phyloP scores from a whole-genome alignment of 306 rosid genomes.

The Neltuma alba region DNA sequence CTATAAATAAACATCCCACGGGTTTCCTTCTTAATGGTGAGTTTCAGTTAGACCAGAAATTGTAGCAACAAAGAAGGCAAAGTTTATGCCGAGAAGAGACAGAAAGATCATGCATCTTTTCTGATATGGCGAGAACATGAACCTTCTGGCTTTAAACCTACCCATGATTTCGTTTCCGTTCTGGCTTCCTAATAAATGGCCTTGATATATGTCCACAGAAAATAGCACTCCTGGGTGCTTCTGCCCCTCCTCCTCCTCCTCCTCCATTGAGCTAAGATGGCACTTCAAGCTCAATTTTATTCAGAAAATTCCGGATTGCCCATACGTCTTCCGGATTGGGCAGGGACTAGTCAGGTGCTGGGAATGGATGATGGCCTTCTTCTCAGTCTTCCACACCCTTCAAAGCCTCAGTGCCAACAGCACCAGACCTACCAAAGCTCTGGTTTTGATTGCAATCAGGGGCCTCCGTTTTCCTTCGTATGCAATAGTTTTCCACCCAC shows the following conservation, averaged over 20 bases:
- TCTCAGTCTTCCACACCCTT: conserved; percentile 31
- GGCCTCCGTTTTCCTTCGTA: conserved; percentile 19
- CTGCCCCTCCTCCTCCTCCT: not conserved
- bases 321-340: conserved; percentile 38
- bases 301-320: conserved; percentile 39
- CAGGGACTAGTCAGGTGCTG: conserved; percentile 24
- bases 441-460: conserved; percentile 22
- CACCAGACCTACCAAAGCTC: conserved; percentile 18
- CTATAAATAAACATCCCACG: conserved; percentile 45
- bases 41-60: conserved; percentile 49
- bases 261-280: conserved; percentile 38
- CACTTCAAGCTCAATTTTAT: conserved; percentile 45
- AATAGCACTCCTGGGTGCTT: not conserved
- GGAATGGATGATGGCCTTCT: conserved; percentile 32
- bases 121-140: conserved; percentile 54
- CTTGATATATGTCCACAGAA: conserved; percentile 15
- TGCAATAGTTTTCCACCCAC: conserved; percentile 16
- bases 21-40: conserved; percentile 37
- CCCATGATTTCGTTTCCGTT: conserved; percentile 36
- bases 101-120: conserved; percentile 60
- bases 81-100: conserved; percentile 37
- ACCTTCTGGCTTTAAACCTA: conserved; percentile 48
- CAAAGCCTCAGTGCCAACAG: conserved; percentile 28
- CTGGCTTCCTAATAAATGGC: conserved; percentile 34
- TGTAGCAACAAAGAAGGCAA: conserved; percentile 49